Conservation (phyloP, 306 rosid species). For the Rosa chinensis region DNA sequence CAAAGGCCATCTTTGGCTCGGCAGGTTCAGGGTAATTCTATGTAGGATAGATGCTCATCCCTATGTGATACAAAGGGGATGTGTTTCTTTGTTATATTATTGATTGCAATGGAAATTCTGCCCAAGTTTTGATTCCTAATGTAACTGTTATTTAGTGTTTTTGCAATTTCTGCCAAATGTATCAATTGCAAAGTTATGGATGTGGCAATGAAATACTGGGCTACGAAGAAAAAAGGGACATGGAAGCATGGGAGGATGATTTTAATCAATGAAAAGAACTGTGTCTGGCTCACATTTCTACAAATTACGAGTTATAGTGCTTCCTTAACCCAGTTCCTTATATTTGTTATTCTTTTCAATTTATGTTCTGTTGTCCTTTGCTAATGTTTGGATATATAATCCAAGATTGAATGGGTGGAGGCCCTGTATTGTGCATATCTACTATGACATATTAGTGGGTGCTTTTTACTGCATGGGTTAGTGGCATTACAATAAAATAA, state of each 20-base stretch:
- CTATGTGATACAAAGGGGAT: background rate
- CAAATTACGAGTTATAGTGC: background rate
- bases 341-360: background rate
- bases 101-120: slow-evolving; percentile 1
- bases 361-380: background rate
- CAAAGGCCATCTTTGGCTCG: background rate
- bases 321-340: background rate
- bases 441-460: background rate
- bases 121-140: background rate
- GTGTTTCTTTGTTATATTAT: slow-evolving; percentile 1
- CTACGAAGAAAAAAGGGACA: background rate
- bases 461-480: background rate
- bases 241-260: background rate
- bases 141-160: background rate
- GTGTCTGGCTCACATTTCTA: background rate
- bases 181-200: background rate
- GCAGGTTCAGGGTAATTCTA: slow-evolving; percentile 6
- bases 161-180: background rate
- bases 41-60: background rate
- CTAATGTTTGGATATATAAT: slow-evolving; percentile 1
- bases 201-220: background rate
- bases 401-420: background rate
- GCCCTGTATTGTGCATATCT: background rate
- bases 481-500: background rate
- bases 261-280: background rate